Base-by-base conservation (phyloP, 2,329 filamentous ascomycete species). In the Furcasterigmium sp. region DNA sequence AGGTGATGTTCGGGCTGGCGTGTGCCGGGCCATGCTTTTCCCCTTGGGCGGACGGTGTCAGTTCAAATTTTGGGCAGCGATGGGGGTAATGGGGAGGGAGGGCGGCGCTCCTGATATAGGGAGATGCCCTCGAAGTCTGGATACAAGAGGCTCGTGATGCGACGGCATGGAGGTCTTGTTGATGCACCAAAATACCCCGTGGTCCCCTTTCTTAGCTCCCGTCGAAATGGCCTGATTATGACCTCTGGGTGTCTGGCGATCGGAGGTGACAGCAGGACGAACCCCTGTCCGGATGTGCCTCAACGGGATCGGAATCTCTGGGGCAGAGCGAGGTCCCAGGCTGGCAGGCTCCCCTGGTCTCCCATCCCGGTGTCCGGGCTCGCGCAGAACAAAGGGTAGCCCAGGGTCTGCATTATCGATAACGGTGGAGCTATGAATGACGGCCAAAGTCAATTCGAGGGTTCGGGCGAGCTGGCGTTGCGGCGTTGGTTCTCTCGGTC, bases 281-380 rank as follows among this genome's bases (percentile, higher is more conserved):
- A 35, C 32, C 32, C 32, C 32, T 35, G 32, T 35, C 32, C 11
- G n/a, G 32, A 18, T 9, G 32, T 17, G 32, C n/a, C 32, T 35
- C 32, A 35, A 35, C 32, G 32, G 32, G 32, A 35, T 35, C 32
- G 32, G 32, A 35, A 35, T 35, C 32, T 35, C 15, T 35, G 32
- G 32, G 32, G n/a, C n/a, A n/a, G n/a, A n/a, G n/a, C n/a, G n/a
- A n/a, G n/a, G n/a, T n/a, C n/a, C n/a, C n/a, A n/a, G n/a, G n/a
- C n/a, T n/a, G 23, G 23, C 23, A 26, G 7, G 23, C 23, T 7
- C 23, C 11, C 23, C 23, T 11, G 23, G 23, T 26, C 23, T 26
- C 23, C 23, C n/a, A n/a, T n/a, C n/a, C n/a, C n/a, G n/a, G n/a
- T n/a, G n/a, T n/a, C n/a, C n/a, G n/a, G n/a, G n/a, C n/a, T 26